Base-by-base conservation (phyloP, 768 basidiomycete species). In the Boletus pseudo-olivaceus region DNA sequence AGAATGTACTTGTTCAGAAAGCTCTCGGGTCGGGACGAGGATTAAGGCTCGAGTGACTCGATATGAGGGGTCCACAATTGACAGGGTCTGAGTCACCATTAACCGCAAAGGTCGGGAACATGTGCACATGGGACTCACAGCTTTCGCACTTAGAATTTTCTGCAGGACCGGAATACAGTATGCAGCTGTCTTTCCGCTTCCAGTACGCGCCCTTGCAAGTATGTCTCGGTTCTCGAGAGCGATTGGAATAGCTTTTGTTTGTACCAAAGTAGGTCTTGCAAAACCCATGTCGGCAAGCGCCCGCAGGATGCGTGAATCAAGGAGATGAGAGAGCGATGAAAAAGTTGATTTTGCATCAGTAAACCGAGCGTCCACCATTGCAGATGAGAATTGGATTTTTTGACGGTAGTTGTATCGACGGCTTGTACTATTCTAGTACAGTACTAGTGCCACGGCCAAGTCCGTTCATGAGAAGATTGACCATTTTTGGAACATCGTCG, bases 161-260 rank as follows among this genome's bases (percentile, higher is more conserved):
- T 98, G 94, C 0, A 92, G 76, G 26, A 95, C 73, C 0, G 97
- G 97, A 10, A 98, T 79, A 62, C 90, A 92, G 68, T 99, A 99
- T 3, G 97, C 93, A 4, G 90, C 92, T 0, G 97, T 99, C 76
- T 99, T 99, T 26, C 97, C 97, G 53, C 91, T 94, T 17, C 97
- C 97, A 4, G 97, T 99, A 32, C 92, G 82, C 3, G 97, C 96
- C 42, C 92, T 82, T 19, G 95, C 96, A 32, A 99, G 83, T 50
- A 99, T 89, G 70, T 99, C 97, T 33, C 79, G 77, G 59, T 87
- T 85, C 70, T 93, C 89, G 33, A 99, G 80, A 1, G 95, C 93
- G 17, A 96, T 79, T 1, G 96, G 95, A 45, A 99, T 95, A 4
- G 92, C 88, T 68, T 91, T 93, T 9, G 81, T 80, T 69, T 99